Evolutionary conservation across 768 basidiomycete genomes (phyloP), one percentile per base, ranked within the genome.

Genomic region (Crassisporium funariophilum): DNA sequence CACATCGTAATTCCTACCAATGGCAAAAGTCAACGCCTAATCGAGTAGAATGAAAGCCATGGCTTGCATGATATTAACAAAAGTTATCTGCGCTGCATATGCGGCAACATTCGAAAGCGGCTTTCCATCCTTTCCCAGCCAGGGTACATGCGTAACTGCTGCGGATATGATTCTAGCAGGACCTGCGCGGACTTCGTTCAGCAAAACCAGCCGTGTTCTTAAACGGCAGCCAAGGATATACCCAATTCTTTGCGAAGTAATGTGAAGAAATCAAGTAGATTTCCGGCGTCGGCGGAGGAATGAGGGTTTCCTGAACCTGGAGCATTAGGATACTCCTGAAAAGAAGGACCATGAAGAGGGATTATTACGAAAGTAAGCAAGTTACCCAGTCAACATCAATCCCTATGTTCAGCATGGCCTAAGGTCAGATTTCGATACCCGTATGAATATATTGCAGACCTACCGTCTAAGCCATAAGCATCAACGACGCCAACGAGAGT

Each of bases 1-100:
- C 35, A 86, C 78, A 57, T 88, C 86, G 64, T 88, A 88, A 65
- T 87, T 87, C 86, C 86, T 84, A 57, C 19, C 7, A 21, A 47
- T 17, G 23, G 27, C 4, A 10, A 29, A 27, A 19, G 27, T 64
- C 57, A 70, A 59, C 3, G 70, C 10, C 9, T 15, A 29, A 27
- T 16, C 19, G 8, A 46, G 9, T n/a, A 49, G 9, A 15, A 34
- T 17, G 4, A 23, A 31, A 20, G 12, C 27, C 9, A 21, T 15
- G 2, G 58, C 67, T 41, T 44, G 73, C 84, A 86, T 87, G 59
- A 87, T 77, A 56, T 86, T 79, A 47, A 83, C 77, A 64, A 81
- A 82, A 41, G 81, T 82, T 66, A 88, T 73, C 35, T 81, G 72
- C 1, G 72, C 61, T 0, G 85, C 86, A 59, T 83, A 88, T 0